Base-by-base conservation (phyloP, 1,284 basidiomycete genomes). In the Porodaedalea pini region DNA sequence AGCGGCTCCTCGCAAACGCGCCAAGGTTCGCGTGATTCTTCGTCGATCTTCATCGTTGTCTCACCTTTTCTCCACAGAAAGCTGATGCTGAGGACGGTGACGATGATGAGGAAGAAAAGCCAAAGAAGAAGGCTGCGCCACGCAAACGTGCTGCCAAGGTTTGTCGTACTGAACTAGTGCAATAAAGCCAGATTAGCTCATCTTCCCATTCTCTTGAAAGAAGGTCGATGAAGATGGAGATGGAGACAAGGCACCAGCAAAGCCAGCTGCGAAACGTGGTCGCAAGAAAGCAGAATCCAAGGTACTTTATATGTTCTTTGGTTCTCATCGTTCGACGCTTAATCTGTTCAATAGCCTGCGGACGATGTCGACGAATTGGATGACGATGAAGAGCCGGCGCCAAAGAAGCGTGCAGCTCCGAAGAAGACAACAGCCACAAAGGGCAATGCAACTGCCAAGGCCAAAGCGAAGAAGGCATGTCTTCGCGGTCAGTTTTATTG, bases 21-120 rank as follows among this genome's bases (percentile, higher is more conserved):
- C 66, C 68, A 71, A 60, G 64, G 69, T 68, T 40, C 41, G 67
- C n/a, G 61, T 4, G 10, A 19, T 40, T n/a, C 27, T 4, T 41
- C 11, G 15, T 19, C 43, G 11, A 25, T 51, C 1, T 13, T 17
- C 32, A 19, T 54, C 31, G 44, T 36, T 29, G 27, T 37, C 27
- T n/a, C 57, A 54, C 34, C 39, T 19, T 36, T 32, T 40, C 34
- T 48, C 19, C 32, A 61, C 58, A 71, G 66, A 73, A 74, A 63
- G 62, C 62, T 8, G 69, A 71, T 11, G 67, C 70, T 40, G 63
- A 61, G 27, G 63, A 63, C 3, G 72, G 66, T 21, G 72, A 67
- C 7, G 73, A 68, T 31, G 73, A 70, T 1, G 60, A 52, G 19
- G 71, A 71, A n/a, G 73, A 73, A 55, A 74, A 75, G 61, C 68